Evolutionary conservation across 2,329 filamentous ascomycete species (phyloP), one percentile per base, ranked within the genome.

Genomic region (Tolypocladium tundrense): DNA sequence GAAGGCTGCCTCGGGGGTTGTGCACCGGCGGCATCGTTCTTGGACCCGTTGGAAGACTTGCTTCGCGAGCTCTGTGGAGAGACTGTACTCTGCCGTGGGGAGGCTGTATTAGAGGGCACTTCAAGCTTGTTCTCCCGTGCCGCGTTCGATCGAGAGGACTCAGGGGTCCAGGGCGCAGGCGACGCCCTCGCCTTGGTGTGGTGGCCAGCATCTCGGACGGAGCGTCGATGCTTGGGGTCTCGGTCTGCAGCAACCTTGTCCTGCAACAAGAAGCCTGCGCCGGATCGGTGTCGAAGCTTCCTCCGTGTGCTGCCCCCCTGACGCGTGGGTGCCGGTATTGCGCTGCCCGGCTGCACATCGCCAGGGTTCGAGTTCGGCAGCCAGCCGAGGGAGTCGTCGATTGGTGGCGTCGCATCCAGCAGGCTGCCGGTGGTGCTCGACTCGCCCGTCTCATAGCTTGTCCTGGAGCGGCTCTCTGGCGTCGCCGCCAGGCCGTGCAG

Each of bases 191-290:
- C 64, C 55, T 59, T 67, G 45, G 59, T 58, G 57, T 58, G 59
- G 57, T 58, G 62, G 35, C 62, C 55, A 57, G 60, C 60, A 60
- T 66, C 62, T 60, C 57, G 67, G 39, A 66, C 64, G 39, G 64
- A 64, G 48, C 67, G 65, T 42, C 68, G 74, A 42, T 59, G 67
- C 50, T 68, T 68, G 19, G 64, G 60, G 48, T 72, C 72, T 31
- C 67, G 69, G 24, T 67, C 66, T 33, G 66, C 66, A n/a, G 62
- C 64, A 24, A 78, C 65, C 3, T 73, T 66, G 61, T 80, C 78
- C 37, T 76, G 70, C 16, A 83, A 72, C 55, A 83, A 72, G 63
- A 84, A 84, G 9, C 76, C 77, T 53, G 79, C 77, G 61, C 72
- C 75, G 7, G 78, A 72, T 19, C 78, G 74, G 37, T 73, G 70